Conservation (phyloP, 1,284 basidiomycete genomes). For the Fomitopsis pinicola region DNA sequence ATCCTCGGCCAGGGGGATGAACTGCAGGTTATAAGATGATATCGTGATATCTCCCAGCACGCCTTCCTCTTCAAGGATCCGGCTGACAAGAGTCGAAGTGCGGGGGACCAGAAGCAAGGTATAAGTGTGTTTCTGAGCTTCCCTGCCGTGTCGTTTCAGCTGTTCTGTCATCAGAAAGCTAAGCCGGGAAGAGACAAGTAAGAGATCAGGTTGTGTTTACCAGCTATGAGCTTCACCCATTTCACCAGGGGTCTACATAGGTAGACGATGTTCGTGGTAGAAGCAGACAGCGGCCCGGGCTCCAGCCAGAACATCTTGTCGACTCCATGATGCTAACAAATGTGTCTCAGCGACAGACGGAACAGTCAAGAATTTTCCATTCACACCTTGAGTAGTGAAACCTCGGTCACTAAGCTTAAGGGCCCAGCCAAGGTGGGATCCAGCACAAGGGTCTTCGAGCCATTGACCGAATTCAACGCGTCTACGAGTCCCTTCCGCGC, state of each 20-base stretch:
- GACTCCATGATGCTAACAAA: slow-evolving; percentile 86
- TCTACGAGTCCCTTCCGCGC: slow-evolving; percentile 76
- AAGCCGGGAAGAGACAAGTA: slow-evolving; percentile 8
- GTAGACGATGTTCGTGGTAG: slow-evolving; percentile 90
- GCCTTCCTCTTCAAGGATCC: slow-evolving; percentile 86
- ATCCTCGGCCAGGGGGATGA: slow-evolving; percentile 91
- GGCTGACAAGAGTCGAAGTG: slow-evolving; percentile 79
- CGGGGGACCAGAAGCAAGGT: slow-evolving; percentile 90
- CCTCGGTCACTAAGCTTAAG: slow-evolving; percentile 89
- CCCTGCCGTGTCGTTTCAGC: slow-evolving; percentile 72
- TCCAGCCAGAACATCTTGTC: slow-evolving; percentile 99
- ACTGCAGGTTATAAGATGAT: slow-evolving; percentile 86
- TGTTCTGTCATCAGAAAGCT: slow-evolving; percentile 59
- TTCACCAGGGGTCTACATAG: slow-evolving; percentile 87
- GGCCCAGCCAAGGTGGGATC: slow-evolving; percentile 89
- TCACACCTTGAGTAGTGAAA: slow-evolving; percentile 83
- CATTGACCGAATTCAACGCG: slow-evolving; percentile 85
- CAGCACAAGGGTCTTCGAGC: slow-evolving; percentile 93
- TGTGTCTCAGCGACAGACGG: neutral
- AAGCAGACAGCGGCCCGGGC: slow-evolving; percentile 75
- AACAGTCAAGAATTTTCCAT: too few species aligned
- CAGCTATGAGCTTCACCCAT: slow-evolving; percentile 87
- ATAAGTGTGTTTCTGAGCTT: slow-evolving; percentile 75
- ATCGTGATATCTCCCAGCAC: slow-evolving; percentile 88
- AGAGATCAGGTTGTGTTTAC: slow-evolving; percentile 40